Conservation (phyloP, 768 basidiomycete species). For the Strobilomyces dryophilus region DNA sequence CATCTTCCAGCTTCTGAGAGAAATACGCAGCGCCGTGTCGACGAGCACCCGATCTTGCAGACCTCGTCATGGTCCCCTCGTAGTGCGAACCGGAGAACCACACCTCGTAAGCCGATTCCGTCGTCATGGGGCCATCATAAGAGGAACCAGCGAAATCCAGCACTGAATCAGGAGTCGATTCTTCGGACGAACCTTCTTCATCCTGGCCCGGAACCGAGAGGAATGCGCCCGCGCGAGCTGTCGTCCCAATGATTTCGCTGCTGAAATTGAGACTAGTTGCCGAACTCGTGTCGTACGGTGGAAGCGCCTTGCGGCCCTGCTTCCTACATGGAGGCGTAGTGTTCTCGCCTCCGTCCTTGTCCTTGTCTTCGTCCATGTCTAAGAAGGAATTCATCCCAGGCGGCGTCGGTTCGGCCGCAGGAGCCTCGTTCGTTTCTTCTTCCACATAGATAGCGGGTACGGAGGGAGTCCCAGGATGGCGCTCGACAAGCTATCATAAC, state of each 20-base stretch:
- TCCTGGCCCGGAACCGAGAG: constrained; percentile 5
- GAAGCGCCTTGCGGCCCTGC: not conserved
- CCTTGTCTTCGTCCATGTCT: constrained; percentile 7
- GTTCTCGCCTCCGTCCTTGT: not conserved
- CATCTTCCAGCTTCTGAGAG: not conserved
- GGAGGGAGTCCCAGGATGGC: constrained; percentile 10
- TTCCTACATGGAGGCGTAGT: not conserved
- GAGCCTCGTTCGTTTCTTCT: constrained; percentile 9
- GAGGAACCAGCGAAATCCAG: not conserved
- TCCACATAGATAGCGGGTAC: constrained; percentile 19
- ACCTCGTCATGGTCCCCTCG: not conserved
- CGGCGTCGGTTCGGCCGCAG: not conserved
- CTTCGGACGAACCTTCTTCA: not conserved
- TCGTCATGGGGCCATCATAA: not conserved
- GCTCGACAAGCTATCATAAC: constrained; percentile 9
- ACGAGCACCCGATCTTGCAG: not conserved
- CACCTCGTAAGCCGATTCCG: not conserved
- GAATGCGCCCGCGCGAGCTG: constrained; percentile 5
- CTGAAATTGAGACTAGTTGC: constrained; percentile 5
- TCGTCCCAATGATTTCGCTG: constrained; percentile 16
- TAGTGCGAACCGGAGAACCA: not conserved
- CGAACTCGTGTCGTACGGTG: constrained; percentile 14
- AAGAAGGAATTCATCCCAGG: constrained; percentile 15
- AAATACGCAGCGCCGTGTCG: constrained; percentile 8
- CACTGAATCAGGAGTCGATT: not conserved